Evolutionary conservation across 345 rosid genomes (phyloP), one percentile per base, ranked within the genome.

Genomic region (Euphorbia tirucalli): DNA sequence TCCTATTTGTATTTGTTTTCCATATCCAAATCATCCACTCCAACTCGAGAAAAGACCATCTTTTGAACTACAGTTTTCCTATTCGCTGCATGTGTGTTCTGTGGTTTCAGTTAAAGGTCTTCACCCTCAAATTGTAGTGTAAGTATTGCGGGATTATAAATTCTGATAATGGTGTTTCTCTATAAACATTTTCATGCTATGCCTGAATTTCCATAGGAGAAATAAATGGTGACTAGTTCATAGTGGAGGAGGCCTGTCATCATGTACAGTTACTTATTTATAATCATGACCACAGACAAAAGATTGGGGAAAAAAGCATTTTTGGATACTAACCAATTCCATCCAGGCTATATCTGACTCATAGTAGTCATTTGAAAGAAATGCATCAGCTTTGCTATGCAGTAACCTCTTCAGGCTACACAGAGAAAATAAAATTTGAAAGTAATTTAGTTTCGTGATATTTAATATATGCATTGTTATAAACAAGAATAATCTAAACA

Each of bases 271-370:
- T 11, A n/a, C 10, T 24, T 63, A 64, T 31, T 21, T 15, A 55
- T 22, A 57, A 56, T 22, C 21, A 43, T 65, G 44, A 55, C 32
- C 11, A 32, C 54, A 35, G 50, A 61, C 30, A 13, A 1, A 2
- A 56, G 66, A 32, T 15, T 22, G 28, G 5, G 1, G 2, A 43
- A 69, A 39, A 21, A 66, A n/a, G n/a, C n/a, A n/a, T n/a, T 28
- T 67, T 31, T 16, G 19, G 27, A 48, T 31, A 73, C 91, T 81
- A 73, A 94, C 98, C 97, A 94, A 79, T 74, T 94, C 97, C 95
- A 94, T 94, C 98, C 97, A 92, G 58, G 97, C 95, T 66, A 94
- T 84, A 80, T 90, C 98, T 0, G 98, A 94, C 59, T 88, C 95
- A 77, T 88, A 87, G 70, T 92, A 94, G 56, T 91, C 87, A 83